Conservation (phyloP, 2,329 filamentous ascomycete genomes). For the Calonectria pseudoreteaudii region DNA sequence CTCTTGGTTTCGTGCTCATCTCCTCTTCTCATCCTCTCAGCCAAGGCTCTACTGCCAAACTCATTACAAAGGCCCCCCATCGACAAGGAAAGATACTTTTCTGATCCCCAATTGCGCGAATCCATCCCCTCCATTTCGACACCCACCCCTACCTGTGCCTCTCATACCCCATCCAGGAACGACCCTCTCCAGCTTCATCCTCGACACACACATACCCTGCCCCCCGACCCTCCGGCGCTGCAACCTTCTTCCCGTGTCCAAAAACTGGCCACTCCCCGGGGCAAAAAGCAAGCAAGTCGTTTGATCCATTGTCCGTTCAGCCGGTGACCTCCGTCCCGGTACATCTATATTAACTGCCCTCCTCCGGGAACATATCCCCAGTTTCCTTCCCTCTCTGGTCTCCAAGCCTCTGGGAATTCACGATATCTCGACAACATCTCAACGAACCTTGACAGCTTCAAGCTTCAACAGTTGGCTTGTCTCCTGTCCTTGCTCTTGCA, state of each 20-base stretch:
- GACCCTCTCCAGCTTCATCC: slow-evolving; percentile 22
- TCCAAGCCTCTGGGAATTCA: slow-evolving; percentile 15
- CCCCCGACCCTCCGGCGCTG: slow-evolving; percentile 21
- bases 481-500: slow-evolving; percentile 2
- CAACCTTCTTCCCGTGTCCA: slow-evolving; percentile 27
- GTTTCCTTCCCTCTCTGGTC: background rate
- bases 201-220: slow-evolving; percentile 23
- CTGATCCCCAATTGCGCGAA: slow-evolving; percentile 14
- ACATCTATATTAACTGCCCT: slow-evolving; percentile 26
- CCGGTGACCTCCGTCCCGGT: slow-evolving; percentile 28
- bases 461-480: slow-evolving; percentile 4
- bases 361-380: slow-evolving; percentile 13
- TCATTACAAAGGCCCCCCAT: slow-evolving; percentile 6
- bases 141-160: slow-evolving; percentile 14
- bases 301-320: slow-evolving; percentile 25
- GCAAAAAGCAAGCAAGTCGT: slow-evolving; percentile 27
- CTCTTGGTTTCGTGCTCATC: slow-evolving; percentile 25
- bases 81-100: slow-evolving; percentile 21
- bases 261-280: slow-evolving; percentile 21
- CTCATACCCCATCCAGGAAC: slow-evolving; percentile 23
- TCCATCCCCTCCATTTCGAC: slow-evolving; percentile 14
- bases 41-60: slow-evolving; percentile 20
- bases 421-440: background rate
- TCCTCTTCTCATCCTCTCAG: slow-evolving; percentile 30
- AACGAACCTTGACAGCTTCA: slow-evolving; percentile 4